Base-by-base conservation (phyloP, 2,329 filamentous ascomycete genomes). In the Periconia sp. region DNA sequence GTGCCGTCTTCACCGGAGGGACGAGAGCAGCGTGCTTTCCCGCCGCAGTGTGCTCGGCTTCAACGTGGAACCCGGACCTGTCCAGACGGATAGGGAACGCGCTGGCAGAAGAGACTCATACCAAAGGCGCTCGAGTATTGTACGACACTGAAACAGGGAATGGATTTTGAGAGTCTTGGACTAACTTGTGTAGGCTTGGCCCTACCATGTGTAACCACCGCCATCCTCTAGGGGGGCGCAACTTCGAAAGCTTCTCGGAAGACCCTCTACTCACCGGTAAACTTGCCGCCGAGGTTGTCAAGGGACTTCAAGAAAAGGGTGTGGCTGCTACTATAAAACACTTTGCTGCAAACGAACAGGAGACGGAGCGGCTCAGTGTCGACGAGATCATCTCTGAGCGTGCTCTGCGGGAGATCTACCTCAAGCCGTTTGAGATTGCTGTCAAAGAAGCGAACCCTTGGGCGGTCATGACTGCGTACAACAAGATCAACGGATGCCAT, bases 181-280 rank as follows among this genome's bases (percentile, higher is more conserved):
- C n/a, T n/a, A n/a, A n/a, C n/a, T n/a, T n/a, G 5, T 16, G 2
- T 22, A 68, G 65, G 6, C 78, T 92, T 2, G 88, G 85, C 0
- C 88, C 87, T 1, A 91, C 88, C 0, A 85, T 90, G 43, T 91
- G 88, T 69, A 85, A 89, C 73, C 89, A 94, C 57, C 81, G 89
- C 11, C 87, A 88, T 42, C 89, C 89, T 0, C 77, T 94, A 0
- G 88, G 88, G 4, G 89, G 89, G 6, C 80, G 89, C 44, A 90
- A 90, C 48, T 94, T 92, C 53, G 87, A 90, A 64, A 86, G 81
- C 1, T 88, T 83, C 59, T 81, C 83, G 16, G 87, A 90, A 65
- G 87, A 90, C 48, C 73, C 81, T 1, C 86, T 80, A 54, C 74
- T 90, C 50, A 78, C 84, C 3, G 87, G 86, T 3, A 84, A 88